Conservation (phyloP, 768 basidiomycete species). For the Russula brevipes region DNA sequence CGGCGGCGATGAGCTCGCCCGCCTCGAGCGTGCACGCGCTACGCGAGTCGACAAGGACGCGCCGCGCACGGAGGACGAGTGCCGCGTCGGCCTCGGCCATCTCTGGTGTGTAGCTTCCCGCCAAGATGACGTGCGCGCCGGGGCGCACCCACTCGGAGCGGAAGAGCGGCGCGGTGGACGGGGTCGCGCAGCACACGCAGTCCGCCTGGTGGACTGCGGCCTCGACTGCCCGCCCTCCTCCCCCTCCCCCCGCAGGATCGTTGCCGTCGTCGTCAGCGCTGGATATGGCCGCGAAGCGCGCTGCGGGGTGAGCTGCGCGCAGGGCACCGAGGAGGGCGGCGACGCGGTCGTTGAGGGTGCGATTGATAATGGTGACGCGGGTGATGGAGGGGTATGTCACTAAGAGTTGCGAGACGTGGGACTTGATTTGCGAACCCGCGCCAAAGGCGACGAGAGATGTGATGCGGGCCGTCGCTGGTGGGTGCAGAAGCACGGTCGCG, state of each 20-base stretch:
- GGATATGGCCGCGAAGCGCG: slow-evolving; percentile 15
- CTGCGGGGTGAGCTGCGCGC: slow-evolving; percentile 29
- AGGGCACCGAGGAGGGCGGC: slow-evolving; percentile 34
- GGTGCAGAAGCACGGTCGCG: slow-evolving; percentile 51
- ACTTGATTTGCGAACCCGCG: slow-evolving; percentile 63
- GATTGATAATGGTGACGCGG: slow-evolving; percentile 57
- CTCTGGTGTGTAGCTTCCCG: slow-evolving; percentile 74
- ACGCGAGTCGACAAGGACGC: slow-evolving; percentile 69
- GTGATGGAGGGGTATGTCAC: slow-evolving; percentile 50
- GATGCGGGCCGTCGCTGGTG: slow-evolving; percentile 33
- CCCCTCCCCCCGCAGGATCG: background rate
- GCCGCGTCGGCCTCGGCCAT: slow-evolving; percentile 72
- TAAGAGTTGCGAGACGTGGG: slow-evolving; percentile 60
- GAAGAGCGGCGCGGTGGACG: slow-evolving; percentile 66
- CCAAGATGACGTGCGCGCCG: slow-evolving; percentile 65
- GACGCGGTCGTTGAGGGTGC: slow-evolving; percentile 49
- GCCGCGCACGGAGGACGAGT: slow-evolving; percentile 51
- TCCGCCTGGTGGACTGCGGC: slow-evolving; percentile 42
- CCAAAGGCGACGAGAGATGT: slow-evolving; percentile 58
- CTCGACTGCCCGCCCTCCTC: slow-evolving; percentile 23
- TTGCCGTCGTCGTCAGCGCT: slow-evolving; percentile 7
- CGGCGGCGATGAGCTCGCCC: slow-evolving; percentile 70
- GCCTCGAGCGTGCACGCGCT: slow-evolving; percentile 71
- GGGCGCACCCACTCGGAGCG: slow-evolving; percentile 55
- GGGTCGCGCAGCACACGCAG: slow-evolving; percentile 72